These are phyloP conservation scores for Oryza coarctata DNA, from an alignment of 176 grass and related monocot species.

Conservation along the genomic window DNA sequence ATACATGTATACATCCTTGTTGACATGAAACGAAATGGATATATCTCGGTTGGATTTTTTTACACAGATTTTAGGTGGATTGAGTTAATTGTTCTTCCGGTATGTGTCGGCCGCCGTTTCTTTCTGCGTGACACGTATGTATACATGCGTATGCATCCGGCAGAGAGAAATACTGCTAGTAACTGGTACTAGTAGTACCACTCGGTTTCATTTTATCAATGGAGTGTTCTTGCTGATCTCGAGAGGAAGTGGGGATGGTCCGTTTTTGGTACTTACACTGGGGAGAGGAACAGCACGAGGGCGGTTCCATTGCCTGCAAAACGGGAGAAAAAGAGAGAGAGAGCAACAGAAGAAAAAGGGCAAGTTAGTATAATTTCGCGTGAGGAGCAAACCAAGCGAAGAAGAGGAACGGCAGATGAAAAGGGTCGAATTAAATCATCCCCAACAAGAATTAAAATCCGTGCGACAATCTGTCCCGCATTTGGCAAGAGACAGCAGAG, in stretches of 20 bases:
- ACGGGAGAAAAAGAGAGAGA: background rate
- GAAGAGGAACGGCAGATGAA: background rate
- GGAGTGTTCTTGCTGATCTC: background rate
- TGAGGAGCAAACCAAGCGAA: background rate
- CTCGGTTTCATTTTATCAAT: background rate
- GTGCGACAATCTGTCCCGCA: background rate
- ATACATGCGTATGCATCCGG: background rate
- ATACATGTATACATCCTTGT: too few species aligned
- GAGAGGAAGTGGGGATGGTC: background rate
- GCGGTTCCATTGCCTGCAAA: constrained; percentile 89
- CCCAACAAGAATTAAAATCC: background rate
- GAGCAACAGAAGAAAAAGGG: background rate
- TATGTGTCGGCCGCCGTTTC: background rate
- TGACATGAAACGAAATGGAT: background rate
- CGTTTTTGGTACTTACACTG: constrained; percentile 61
- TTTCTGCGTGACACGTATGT: background rate
- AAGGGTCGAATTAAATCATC: background rate
- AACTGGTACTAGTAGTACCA: background rate
- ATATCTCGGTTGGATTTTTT: background rate
- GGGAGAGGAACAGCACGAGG: constrained; percentile 83
- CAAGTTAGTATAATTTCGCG: background rate
- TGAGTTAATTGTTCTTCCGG: background rate
- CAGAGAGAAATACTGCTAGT: background rate
- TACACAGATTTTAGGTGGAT: background rate
- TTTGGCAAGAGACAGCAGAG: background rate